A percentile compares a stretch with the other conserved stretches of the same genome.
Conservation (phyloP, 768 basidiomycete species). For the Boletus rubropictus region DNA sequence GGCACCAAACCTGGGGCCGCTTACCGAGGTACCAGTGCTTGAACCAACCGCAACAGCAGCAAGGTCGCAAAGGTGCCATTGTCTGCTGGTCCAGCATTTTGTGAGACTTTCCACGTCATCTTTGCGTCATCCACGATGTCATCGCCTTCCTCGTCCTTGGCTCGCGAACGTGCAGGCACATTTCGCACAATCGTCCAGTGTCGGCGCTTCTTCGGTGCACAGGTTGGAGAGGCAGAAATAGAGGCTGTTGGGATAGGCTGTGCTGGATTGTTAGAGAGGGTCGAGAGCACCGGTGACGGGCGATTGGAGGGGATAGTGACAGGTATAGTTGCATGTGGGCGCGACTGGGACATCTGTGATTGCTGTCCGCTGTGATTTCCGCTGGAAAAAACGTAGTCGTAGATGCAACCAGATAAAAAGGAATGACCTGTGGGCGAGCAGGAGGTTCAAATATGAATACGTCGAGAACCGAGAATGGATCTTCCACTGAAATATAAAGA, state of each 20-base stretch:
- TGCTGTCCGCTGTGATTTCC: neutral
- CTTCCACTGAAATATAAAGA: constrained; percentile 52
- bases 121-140: constrained; percentile 23
- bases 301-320: constrained; percentile 24
- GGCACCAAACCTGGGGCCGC: neutral
- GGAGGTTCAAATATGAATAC: constrained; percentile 54
- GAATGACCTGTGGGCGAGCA: constrained; percentile 50
- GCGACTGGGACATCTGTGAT: neutral
- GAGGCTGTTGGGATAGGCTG: neutral
- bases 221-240: neutral
- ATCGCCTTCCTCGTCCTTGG: constrained; percentile 51
- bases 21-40: constrained; percentile 9
- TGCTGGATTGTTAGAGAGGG: constrained; percentile 2
- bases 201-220: constrained; percentile 33
- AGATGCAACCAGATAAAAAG: constrained; percentile 45
- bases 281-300: constrained; percentile 15
- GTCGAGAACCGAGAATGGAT: constrained; percentile 66
- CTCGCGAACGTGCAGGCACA: constrained; percentile 40
- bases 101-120: constrained; percentile 43
- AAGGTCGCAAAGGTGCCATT: constrained; percentile 55
- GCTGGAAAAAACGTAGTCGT: constrained; percentile 16
- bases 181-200: constrained; percentile 62
- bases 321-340: constrained; percentile 24
- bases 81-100: constrained; percentile 51
- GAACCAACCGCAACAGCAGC: constrained; percentile 28